phyloP scores from a whole-genome alignment of 1,284 basidiomycete genomes.

The Cutaneotrichosporon spelunceum region DNA sequence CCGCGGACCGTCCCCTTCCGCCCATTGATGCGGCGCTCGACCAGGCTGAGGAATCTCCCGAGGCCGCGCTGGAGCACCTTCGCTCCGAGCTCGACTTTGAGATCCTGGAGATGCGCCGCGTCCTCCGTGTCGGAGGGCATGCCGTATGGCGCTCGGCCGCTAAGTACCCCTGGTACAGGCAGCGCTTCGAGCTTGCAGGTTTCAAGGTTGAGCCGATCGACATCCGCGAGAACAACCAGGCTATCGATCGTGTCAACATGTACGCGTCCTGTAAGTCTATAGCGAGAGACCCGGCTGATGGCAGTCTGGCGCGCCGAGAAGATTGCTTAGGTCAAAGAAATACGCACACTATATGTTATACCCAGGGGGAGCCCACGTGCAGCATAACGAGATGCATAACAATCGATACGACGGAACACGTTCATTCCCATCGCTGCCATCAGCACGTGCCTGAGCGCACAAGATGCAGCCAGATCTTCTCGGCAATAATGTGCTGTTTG shows the following conservation, averaged over 20 bases:
- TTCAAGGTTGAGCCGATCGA: conserved; percentile 56
- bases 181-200: conserved; percentile 57
- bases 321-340: conserved; percentile 12
- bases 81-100: conserved; percentile 62
- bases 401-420: not conserved
- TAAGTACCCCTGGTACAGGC: conserved; percentile 70
- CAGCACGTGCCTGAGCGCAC: not conserved
- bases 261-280: conserved; percentile 48
- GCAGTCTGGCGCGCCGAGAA: conserved; percentile 42
- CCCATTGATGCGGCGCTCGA: conserved; percentile 29
- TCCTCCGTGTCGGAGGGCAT: conserved; percentile 61
- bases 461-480: not conserved
- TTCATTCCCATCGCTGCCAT: not conserved
- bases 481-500: not conserved
- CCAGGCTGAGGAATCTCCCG: conserved; percentile 50
- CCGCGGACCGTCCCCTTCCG: conserved; percentile 52
- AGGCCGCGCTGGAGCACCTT: conserved; percentile 46
- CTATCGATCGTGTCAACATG: conserved; percentile 67
- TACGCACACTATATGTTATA: not conserved
- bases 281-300: conserved; percentile 17
- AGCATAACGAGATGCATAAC: not conserved
- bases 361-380: not conserved
- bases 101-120: conserved; percentile 61
- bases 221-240: conserved; percentile 54
- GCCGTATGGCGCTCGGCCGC: conserved; percentile 71